Evolutionary conservation across 495 filamentous ascomycete genomes (phyloP), one percentile per base, ranked within the genome.

Genomic region (Monascus purpureus): DNA sequence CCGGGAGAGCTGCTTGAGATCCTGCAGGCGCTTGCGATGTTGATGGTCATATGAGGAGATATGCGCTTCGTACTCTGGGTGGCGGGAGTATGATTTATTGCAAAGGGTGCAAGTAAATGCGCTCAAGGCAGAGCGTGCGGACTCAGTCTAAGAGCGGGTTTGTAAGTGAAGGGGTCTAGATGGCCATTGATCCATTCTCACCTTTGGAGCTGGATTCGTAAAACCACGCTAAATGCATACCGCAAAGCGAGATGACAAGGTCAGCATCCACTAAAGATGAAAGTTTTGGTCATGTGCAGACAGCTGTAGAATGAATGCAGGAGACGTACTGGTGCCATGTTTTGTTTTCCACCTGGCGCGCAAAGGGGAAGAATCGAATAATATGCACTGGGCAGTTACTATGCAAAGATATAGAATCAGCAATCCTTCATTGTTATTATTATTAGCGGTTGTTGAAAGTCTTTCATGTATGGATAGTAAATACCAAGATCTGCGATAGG

Each of bases 111-210:
- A 97, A 56, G 82, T 85, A 61, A 97, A 94, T 17, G 82, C 73
- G 42, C 80, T 82, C n/a, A 80, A 65, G 4, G 88, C 88, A 45
- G 85, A 82, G 22, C 83, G 76, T 1, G 88, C 88, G 22, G 79
- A 82, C 39, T 86, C 77, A 2, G 88, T 94, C 59, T 87, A 57
- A 31, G 2, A n/a, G n/a, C n/a, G n/a, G n/a, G n/a, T n/a, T n/a
- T n/a, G n/a, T n/a, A n/a, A n/a, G n/a, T n/a, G n/a, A n/a, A n/a
- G n/a, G n/a, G n/a, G n/a, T n/a, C n/a, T n/a, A n/a, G 20, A 22
- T 22, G 20, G 20, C 20, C 20, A 9, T 22, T 4, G 20, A 22
- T 22, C 4, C 5, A 5, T 12, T 35, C 37, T 29, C 43, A 67
- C 65, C 52, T 66, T 68, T 0, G 65, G 63, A 25, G 65, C 53